A percentile compares a stretch with the other conserved stretches of the same genome.
Evolutionary conservation across 257 asterid genomes (phyloP).

Genomic region (Parsonsia alboflavescens): DNA sequence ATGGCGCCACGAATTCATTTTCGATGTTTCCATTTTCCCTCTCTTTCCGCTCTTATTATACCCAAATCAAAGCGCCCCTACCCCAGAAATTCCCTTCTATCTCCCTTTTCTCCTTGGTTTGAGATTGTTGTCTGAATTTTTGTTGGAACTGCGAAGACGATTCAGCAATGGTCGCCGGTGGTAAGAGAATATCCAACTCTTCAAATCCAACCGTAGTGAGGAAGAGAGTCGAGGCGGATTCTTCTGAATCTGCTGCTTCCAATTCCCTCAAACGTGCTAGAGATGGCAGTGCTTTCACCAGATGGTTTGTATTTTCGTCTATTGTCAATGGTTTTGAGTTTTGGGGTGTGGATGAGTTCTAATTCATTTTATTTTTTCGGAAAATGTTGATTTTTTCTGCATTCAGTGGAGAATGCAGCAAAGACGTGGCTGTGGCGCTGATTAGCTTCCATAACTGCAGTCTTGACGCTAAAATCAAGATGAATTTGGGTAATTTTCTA

Average conservation of each 20-base stretch:
- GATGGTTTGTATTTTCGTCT: constrained; percentile 37
- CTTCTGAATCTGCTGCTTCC: background rate
- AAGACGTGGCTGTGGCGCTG: constrained; percentile 73
- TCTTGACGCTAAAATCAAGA: constrained; percentile 74
- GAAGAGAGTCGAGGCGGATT: constrained; percentile 14
- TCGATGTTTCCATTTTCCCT: background rate
- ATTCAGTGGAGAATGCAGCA: constrained; percentile 64
- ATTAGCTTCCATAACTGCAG: constrained; percentile 74
- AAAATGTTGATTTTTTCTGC: background rate
- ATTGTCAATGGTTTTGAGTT: background rate
- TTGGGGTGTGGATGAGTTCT: background rate
- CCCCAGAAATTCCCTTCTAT: background rate
- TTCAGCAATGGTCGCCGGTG: constrained; percentile 13
- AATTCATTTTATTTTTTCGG: background rate
- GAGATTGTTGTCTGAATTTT: background rate
- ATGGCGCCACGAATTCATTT: constrained; percentile 14
- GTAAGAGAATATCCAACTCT: constrained; percentile 6
- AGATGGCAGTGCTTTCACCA: constrained; percentile 84
- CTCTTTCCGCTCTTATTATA: background rate
- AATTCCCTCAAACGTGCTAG: constrained; percentile 66
- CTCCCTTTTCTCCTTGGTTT: background rate
- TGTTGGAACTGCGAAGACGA: too few species aligned
- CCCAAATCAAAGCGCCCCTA: background rate
- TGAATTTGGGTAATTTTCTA: constrained; percentile 54
- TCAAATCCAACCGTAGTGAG: constrained; percentile 11